A percentile compares a stretch with the other conserved stretches of the same genome.
These are phyloP conservation scores for Fistulinella cinereoalba DNA, from an alignment of 1,284 basidiomycete genomes.

Conservation along the genomic window DNA sequence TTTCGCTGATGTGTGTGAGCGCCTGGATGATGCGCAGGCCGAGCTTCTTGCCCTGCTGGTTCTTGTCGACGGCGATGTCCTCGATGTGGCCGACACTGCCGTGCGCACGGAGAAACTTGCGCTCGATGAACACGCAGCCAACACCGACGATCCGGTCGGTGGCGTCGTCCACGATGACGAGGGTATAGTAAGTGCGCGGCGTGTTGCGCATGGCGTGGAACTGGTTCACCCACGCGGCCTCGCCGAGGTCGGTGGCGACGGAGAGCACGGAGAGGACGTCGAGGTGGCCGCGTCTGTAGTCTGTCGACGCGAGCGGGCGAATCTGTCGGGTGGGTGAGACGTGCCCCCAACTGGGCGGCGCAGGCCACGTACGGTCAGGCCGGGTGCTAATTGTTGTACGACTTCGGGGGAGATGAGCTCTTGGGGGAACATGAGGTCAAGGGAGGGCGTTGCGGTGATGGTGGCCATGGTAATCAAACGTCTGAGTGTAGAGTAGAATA, in stretches of 20 bases:
- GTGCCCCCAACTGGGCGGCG: background rate
- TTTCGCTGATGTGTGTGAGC: constrained; percentile 77
- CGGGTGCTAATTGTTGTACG: constrained; percentile 51
- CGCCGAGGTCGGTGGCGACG: constrained; percentile 72
- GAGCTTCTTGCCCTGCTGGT: constrained; percentile 86
- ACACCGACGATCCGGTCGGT: constrained; percentile 82
- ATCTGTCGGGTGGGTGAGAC: constrained; percentile 48
- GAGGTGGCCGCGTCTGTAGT: constrained; percentile 85
- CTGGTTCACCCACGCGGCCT: constrained; percentile 63
- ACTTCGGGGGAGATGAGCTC: constrained; percentile 64
- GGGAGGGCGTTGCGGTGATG: constrained; percentile 32
- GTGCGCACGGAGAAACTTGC: constrained; percentile 85
- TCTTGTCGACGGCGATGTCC: constrained; percentile 91
- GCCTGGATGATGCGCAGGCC: constrained; percentile 86
- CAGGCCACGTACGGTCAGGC: constrained; percentile 36
- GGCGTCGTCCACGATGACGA: constrained; percentile 78
- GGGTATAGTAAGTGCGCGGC: constrained; percentile 73
- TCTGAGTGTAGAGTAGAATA: background rate
- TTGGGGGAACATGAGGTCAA: constrained; percentile 75
- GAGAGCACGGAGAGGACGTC: constrained; percentile 80
- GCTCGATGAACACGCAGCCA: constrained; percentile 85
- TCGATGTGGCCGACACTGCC: constrained; percentile 93
- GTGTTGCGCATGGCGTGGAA: constrained; percentile 59
- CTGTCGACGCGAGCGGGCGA: constrained; percentile 84
- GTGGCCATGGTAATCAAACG: constrained; percentile 10